Evolutionary conservation across 192 early-diverging fungal species (phyloP).

Genomic region (Backusella morwellensis): DNA sequence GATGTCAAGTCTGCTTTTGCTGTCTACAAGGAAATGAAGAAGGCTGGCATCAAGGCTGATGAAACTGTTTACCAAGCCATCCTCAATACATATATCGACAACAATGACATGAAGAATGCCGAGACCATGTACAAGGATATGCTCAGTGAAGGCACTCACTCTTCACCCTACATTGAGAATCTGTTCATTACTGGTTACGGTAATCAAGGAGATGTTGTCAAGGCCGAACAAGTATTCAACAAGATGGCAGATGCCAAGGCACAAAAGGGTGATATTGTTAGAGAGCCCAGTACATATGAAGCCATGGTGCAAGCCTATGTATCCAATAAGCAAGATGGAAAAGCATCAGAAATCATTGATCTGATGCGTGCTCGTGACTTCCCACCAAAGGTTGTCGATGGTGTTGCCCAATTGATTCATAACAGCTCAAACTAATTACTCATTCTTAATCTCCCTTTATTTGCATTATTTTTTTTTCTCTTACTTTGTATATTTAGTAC

Average conservation of each 20-base stretch:
- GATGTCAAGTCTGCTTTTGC: slow-evolving; percentile 43
- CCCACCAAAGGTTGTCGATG: slow-evolving; percentile 31
- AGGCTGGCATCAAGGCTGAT: slow-evolving; percentile 37
- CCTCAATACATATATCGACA: slow-evolving; percentile 49
- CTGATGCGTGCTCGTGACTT: slow-evolving; percentile 33
- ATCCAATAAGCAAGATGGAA: slow-evolving; percentile 34
- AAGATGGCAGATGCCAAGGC: slow-evolving; percentile 41
- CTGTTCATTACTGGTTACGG: slow-evolving; percentile 56
- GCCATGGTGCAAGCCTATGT: slow-evolving; percentile 53
- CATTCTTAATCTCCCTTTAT: background rate
- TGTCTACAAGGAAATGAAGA: slow-evolving; percentile 45
- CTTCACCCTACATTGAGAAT: slow-evolving; percentile 58
- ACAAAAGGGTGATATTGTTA: slow-evolving; percentile 21
- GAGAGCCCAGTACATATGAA: slow-evolving; percentile 61
- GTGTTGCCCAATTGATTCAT: slow-evolving; percentile 14
- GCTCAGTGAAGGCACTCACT: slow-evolving; percentile 32
- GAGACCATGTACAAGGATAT: slow-evolving; percentile 46
- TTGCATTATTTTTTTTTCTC: background rate
- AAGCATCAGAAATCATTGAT: slow-evolving; percentile 37
- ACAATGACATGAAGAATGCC: slow-evolving; percentile 39
- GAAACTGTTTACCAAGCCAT: slow-evolving; percentile 51
- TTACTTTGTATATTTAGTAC: slow-evolving; percentile 2
- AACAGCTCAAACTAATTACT: background rate
- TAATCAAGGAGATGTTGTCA: slow-evolving; percentile 28
- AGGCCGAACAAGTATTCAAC: slow-evolving; percentile 46